Evolutionary conservation across 75 land plant species (phyloP), one percentile per base, ranked within the genome.

Genomic region (Adiantum capillusveneris): DNA sequence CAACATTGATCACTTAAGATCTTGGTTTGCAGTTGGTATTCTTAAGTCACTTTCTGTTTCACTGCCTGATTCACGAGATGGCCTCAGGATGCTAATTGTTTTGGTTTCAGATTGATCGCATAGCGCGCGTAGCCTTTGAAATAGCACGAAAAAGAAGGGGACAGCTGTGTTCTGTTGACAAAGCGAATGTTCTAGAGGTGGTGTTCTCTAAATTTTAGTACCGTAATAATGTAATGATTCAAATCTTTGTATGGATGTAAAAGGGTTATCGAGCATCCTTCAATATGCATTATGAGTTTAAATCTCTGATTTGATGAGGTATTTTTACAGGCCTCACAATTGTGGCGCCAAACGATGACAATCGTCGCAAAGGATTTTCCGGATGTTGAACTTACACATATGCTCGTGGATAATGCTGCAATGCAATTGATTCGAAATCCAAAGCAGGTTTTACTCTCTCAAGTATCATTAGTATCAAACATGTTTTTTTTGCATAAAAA

Each of bases 321-420:
- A 36, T 44, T 42, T 26, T 17, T 60, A 30, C 50, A 93, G 98
- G 87, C 81, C 36, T 94, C 98, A 26, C 88, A 83, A 72, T 67
- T 94, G 11, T 94, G 98, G 98, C 68, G 98, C 54, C 78, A 84
- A 57, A 71, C 80, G 53, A 88, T 94, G 18, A 79, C 61, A 17
- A 68, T 30, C n/a, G 21, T 94, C 27, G 74, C 81, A 7, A 66
- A 70, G 26, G 85, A 94, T 27, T 94, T 76, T 70, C 87, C 96
- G 66, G 98, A 94, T 65, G 81, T 94, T 64, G 72, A 94, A 61
- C 75, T 94, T 11, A 74, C 88, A 24, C 98, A 94, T 69, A 94
- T 94, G 98, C 90, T 90, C 74, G 96, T 94, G 56, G 98, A 94
- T 48, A 94, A 94, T 77, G 98, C 98, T 25, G 84, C 98, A 27